Percentiles rank a stretch among this genome's conserved stretches.
phyloP scores from a whole-genome alignment of 805 yeast species.

The Yarrowia yakushimensis region DNA sequence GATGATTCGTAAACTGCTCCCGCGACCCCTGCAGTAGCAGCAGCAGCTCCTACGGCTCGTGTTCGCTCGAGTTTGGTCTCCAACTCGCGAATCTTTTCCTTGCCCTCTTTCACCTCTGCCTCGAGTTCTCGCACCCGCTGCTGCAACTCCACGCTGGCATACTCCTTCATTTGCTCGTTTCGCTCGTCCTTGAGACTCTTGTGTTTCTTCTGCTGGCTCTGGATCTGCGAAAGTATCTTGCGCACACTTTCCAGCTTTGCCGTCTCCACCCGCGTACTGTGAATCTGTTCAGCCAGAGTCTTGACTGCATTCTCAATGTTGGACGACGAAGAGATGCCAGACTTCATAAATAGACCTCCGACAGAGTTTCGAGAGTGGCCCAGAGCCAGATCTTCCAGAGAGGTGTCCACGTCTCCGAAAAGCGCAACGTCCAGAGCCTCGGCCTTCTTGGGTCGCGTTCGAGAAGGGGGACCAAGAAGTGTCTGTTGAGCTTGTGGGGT shows the following conservation, averaged over 20 bases:
- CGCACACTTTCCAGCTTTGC: constrained; percentile 37
- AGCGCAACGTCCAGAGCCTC: constrained; percentile 36
- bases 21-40: background rate
- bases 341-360: constrained; percentile 38
- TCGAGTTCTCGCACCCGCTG: constrained; percentile 11
- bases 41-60: background rate
- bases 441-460: constrained; percentile 17
- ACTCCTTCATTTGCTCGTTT: background rate
- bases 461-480: background rate
- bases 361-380: constrained; percentile 38
- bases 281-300: constrained; percentile 37
- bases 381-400: constrained; percentile 38
- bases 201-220: constrained; percentile 30
- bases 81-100: background rate
- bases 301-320: constrained; percentile 39
- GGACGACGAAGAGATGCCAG: constrained; percentile 34
- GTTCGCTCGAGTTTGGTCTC: background rate
- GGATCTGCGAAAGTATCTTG: constrained; percentile 35
- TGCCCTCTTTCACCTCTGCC: background rate
- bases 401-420: constrained; percentile 38
- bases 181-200: constrained; percentile 4
- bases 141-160: background rate
- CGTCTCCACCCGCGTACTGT: constrained; percentile 37
- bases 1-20: background rate
- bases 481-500: background rate